Percentiles rank a stretch among this genome's conserved stretches.
Evolutionary conservation across 1,284 basidiomycete genomes (phyloP).

Genomic region (Pulveroboletus ridleyi): DNA sequence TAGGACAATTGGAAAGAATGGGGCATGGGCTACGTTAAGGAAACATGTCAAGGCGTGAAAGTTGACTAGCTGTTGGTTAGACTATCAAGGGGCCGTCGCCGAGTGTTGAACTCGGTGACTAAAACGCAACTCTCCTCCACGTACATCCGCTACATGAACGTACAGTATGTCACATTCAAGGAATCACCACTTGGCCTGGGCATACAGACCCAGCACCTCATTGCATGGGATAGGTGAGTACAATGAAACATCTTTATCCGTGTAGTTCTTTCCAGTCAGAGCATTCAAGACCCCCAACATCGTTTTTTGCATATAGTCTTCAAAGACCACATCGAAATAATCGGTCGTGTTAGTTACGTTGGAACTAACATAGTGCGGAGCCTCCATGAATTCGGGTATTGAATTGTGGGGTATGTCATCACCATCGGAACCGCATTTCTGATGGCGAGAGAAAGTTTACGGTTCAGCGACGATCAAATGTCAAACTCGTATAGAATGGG

Average conservation of each 20-base stretch:
- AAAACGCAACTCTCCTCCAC: no score
- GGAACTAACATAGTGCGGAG: conserved; percentile 68
- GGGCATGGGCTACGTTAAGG: no score
- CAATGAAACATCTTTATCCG: conserved; percentile 49
- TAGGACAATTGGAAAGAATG: no score
- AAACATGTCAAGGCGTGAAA: no score
- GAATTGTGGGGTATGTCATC: conserved; percentile 71
- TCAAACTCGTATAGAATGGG: background rate
- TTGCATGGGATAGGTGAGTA: conserved; percentile 51
- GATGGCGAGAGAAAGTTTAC: no score
- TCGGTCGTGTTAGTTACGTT: conserved; percentile 53
- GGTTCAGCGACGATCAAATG: background rate
- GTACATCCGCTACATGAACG: no score
- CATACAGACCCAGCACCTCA: conserved; percentile 64
- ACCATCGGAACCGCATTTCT: conserved; percentile 48
- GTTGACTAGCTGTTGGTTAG: no score
- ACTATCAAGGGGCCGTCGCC: no score
- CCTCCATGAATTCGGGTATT: conserved; percentile 51
- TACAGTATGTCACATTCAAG: no score
- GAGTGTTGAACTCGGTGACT: no score
- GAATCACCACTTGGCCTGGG: conserved; percentile 47
- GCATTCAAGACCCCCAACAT: conserved; percentile 61
- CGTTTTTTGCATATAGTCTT: conserved; percentile 65
- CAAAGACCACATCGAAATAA: conserved; percentile 73
- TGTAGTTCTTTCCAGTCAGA: conserved; percentile 55